phyloP scores from a whole-genome alignment of 139 green algal genomes.

The Picochlorum costavermella region DNA sequence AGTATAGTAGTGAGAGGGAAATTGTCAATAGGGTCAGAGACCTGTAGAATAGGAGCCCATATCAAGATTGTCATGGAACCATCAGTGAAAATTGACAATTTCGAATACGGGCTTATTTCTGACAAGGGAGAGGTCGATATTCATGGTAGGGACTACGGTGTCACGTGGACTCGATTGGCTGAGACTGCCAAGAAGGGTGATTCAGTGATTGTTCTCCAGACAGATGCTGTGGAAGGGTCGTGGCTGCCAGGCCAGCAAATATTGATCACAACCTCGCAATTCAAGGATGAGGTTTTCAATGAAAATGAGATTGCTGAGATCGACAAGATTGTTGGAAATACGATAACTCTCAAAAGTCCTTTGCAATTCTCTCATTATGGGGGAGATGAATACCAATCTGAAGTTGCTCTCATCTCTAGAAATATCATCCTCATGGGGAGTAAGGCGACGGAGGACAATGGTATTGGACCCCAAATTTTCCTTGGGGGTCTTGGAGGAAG shows the following conservation, averaged over 20 bases:
- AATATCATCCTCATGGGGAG: neutral
- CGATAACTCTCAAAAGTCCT: neutral
- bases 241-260: neutral
- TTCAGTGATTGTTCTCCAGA: neutral
- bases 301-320: neutral
- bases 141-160: neutral
- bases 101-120: neutral
- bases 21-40: neutral
- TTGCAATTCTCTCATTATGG: neutral
- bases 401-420: neutral
- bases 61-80: neutral
- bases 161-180: neutral
- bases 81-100: neutral
- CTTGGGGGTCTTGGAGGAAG: neutral
- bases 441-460: neutral
- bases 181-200: neutral
- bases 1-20: neutral
- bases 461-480: neutral
- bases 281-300: conserved; percentile 3
- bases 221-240: neutral
- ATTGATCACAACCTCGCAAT: neutral
- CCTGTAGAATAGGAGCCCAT: neutral
- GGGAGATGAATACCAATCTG: neutral
- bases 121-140: neutral
- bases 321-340: neutral